Evolutionary conservation across 148 eudicot genomes (phyloP), one percentile per base, ranked within the genome.

Genomic region (Beta vulgaris): DNA sequence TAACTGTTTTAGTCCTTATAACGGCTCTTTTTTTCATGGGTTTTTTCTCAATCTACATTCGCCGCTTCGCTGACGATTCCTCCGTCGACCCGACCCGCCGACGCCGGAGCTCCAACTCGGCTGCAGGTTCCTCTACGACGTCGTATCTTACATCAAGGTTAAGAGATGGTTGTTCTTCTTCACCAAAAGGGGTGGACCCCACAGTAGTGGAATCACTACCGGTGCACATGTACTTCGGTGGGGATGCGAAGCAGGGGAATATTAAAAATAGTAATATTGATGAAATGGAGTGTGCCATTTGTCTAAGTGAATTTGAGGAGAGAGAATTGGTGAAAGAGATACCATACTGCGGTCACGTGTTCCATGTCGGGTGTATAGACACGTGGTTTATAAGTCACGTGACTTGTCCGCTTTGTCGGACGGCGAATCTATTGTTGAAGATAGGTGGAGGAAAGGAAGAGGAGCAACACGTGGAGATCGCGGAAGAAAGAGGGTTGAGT

Each of bases 401-500:
- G 83, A 85, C 97, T n/a, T 92, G 97, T 40, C 97, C 97, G 0
- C 70, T 92, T 3, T 92, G 87, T 59, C 73, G 87, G 54, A 76
- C 85, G 51, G 78, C 66, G 29, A 73, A 67, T 40, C 31, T 83
- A 4, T 68, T 83, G 40, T 73, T 5, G 23, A 74, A 32, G 51
- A 60, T 19, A n/a, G 40, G 78, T 3, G 23, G 73, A 25, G 9
- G 60, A 46, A n/a, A n/a, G 32, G 76, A 19, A 55, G 68, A 5
- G 63, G 48, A 31, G 34, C 65, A 35, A 19, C 59, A 31, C 48
- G 83, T 68, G 44, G 63, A 9, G 44, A n/a, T n/a, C n/a, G n/a
- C n/a, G n/a, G n/a, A n/a, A n/a, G n/a, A n/a, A n/a, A n/a, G n/a
- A n/a, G 64, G 40, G 26, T 70, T 35, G 60, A 31, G 42, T 23